Percentiles rank a stretch among this genome's conserved stretches.
These are phyloP conservation scores for Apostasia shenzhenica DNA, from an alignment of 106 monocot genomes.

Conservation along the genomic window DNA sequence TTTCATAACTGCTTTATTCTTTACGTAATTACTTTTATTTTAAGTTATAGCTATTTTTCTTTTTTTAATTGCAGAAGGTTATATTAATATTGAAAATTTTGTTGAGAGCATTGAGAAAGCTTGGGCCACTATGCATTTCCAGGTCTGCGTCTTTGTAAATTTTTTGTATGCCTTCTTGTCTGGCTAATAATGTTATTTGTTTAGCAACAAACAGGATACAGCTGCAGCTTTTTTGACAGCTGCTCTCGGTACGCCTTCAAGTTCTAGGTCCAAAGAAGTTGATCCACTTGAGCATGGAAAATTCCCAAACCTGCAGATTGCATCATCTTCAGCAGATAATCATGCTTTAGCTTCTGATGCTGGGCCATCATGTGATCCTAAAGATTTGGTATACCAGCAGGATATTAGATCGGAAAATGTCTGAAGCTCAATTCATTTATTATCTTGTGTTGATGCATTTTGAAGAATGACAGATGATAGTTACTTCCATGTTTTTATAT, in stretches of 20 bases:
- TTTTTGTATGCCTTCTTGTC: neutral
- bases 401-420: conserved; percentile 5
- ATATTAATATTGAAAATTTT: conserved; percentile 42
- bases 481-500: too few species aligned
- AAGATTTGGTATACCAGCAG: conserved; percentile 3
- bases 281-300: conserved; percentile 16
- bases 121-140: conserved; percentile 65
- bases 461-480: too few species aligned
- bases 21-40: neutral
- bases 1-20: conserved; percentile 2
- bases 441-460: too few species aligned
- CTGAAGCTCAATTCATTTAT: conserved; percentile 10
- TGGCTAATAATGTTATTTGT: neutral
- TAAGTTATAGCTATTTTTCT: neutral
- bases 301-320: conserved; percentile 18
- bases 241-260: conserved; percentile 51
- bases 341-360: conserved; percentile 6
- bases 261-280: conserved; percentile 11
- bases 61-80: conserved; percentile 50
- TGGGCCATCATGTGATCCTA: conserved; percentile 12
- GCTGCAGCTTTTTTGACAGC: conserved; percentile 53
- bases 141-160: conserved; percentile 32
- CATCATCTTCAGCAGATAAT: conserved; percentile 35
- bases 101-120: conserved; percentile 65
- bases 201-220: conserved; percentile 31